Base-by-base conservation (phyloP, 352 stramenopile species). In the Pythium brachiatum region DNA sequence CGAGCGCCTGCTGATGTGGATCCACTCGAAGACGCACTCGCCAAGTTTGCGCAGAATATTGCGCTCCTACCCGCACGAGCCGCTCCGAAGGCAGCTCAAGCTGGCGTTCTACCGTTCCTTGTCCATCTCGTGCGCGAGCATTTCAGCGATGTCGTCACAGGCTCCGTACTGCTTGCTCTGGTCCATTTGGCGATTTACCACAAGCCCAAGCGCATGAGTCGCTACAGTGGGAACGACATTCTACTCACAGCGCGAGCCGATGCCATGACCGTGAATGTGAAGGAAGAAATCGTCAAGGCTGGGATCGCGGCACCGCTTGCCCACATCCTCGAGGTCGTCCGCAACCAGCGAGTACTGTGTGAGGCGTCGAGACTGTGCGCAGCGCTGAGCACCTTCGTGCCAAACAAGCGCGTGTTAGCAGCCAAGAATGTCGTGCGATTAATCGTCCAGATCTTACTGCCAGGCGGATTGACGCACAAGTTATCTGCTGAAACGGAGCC, bases 1-100 rank as follows among this genome's bases (percentile, higher is more conserved):
- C 16, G 25, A n/a, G 23, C 62, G 20, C 7, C 57, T 1, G 9
- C 38, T 21, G 39, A 27, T 0, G 64, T 75, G 43, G 79, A 78
- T 29, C 70, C 54, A 27, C 73, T 74, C 0, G 73, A 90, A 26
- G 76, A 89, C 39, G 78, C 83, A 11, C 80, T 92, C 62, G 79
- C 80, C 16, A 76, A 74, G 36, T 92, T 92, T 65, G 79, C 81
- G 0, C 83, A 92, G 53, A 89, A 69, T 55, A 76, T 92, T 9
- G 81, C 83, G 15, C 55, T 92, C 20, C 66, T 92, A 2, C 83
- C 81, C n/a, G 71, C 77, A 2, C 70, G 61, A 0, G 57, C 73
- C 18, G 74, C 83, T 2, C 68, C 67, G 0, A 72, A 78, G 18
- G 76, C 86, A 4, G 68, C 79, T n/a, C 68, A 78, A 23, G 73